A percentile compares a stretch with the other conserved stretches of the same genome.
phyloP scores from a whole-genome alignment of 495 filamentous ascomycete species.

The Tetracladium setigerum region DNA sequence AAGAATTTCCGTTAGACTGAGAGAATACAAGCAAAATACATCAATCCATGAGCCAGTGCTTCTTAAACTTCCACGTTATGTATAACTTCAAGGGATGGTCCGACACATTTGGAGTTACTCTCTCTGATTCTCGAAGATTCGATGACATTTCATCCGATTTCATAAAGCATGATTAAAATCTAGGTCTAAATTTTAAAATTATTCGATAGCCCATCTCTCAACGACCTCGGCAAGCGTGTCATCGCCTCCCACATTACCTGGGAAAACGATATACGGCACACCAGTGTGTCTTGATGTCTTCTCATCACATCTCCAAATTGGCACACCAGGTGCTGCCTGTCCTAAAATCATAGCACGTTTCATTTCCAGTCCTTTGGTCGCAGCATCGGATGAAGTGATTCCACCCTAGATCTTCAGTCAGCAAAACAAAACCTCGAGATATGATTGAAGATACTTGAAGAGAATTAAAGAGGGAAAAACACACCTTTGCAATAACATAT shows the following conservation, averaged over 20 bases:
- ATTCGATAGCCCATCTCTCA: conserved; percentile 4
- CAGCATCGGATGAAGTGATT: conserved; percentile 46
- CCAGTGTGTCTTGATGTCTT: conserved; percentile 34
- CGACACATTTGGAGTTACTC: too few species aligned
- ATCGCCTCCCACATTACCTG: conserved; percentile 49
- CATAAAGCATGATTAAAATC: too few species aligned
- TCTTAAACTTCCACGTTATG: too few species aligned
- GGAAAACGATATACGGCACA: conserved; percentile 47
- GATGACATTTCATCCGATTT: too few species aligned
- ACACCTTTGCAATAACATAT: conserved; percentile 47
- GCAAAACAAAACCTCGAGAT: too few species aligned
- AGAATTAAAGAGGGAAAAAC: not conserved
- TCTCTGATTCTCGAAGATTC: too few species aligned
- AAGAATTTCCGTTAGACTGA: too few species aligned
- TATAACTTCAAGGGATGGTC: too few species aligned
- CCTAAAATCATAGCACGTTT: conserved; percentile 45
- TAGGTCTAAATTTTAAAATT: too few species aligned
- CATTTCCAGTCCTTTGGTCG: conserved; percentile 43
- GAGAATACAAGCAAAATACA: too few species aligned
- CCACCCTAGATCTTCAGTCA: conserved; percentile 29
- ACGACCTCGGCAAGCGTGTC: conserved; percentile 24
- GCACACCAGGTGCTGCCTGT: conserved; percentile 46
- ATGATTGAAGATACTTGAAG: not conserved
- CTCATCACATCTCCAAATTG: conserved; percentile 48
- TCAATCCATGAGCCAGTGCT: too few species aligned